These are phyloP conservation scores for Viridothelium virens DNA, from an alignment of 495 filamentous ascomycete genomes.

Conservation along the genomic window DNA sequence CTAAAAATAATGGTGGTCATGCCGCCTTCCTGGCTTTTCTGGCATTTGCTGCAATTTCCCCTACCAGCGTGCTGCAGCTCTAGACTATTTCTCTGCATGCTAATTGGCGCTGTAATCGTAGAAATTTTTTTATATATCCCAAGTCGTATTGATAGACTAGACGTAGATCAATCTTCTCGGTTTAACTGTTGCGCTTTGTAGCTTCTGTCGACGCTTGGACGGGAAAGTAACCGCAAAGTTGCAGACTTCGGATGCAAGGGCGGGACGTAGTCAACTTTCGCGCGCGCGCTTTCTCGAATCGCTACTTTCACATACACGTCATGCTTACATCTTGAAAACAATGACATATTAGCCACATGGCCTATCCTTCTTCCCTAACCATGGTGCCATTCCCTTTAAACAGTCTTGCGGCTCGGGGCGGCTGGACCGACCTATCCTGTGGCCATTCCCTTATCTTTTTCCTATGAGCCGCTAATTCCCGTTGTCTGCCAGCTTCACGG, in stretches of 20 bases:
- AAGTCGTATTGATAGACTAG: neutral
- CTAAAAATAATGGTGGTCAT: too few relatives aligned
- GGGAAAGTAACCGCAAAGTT: too few relatives aligned
- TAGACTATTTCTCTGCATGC: neutral
- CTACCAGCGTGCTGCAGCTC: neutral
- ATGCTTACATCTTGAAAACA: neutral
- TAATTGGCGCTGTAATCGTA: conserved; percentile 8
- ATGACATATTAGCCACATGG: neutral
- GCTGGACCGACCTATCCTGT: neutral
- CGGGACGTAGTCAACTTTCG: too few relatives aligned
- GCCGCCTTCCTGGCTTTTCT: neutral
- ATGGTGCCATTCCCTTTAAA: neutral
- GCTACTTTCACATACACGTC: too few relatives aligned
- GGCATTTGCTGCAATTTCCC: neutral
- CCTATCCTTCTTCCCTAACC: neutral
- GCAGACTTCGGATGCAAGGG: too few relatives aligned
- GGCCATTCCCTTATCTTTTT: neutral
- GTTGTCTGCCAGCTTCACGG: conserved; percentile 5
- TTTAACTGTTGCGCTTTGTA: too few relatives aligned
- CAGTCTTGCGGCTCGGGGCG: neutral
- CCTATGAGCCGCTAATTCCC: neutral
- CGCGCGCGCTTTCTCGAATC: too few relatives aligned
- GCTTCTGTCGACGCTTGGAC: too few relatives aligned
- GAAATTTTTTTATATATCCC: neutral
- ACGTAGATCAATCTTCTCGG: neutral